Base-by-base conservation (phyloP, 805 yeast species). In the Ogataea trehaloabstinens region DNA sequence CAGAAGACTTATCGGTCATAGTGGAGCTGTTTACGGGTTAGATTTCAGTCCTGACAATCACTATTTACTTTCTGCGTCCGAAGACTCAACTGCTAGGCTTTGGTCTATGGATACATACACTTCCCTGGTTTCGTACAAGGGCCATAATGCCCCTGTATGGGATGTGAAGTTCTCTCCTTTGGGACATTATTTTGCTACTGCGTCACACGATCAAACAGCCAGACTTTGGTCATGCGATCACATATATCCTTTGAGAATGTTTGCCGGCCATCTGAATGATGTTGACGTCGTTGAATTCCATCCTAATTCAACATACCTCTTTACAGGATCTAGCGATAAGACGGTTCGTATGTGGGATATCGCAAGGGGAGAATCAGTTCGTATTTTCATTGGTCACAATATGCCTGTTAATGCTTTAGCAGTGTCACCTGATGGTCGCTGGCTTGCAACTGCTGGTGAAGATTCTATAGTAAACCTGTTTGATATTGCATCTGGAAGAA, bases 321-420 rank as follows among this genome's bases (percentile, higher is more conserved):
- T 93, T 56, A 91, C 99, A 0, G 99, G 99, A 5, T 87, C 96
- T 5, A 78, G 90, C 46, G 99, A 93, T 64, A 88, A 89, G 65
- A 88, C 98, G 0, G 84, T 95, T 56, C 74, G 99, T 47, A 90
- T 93, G 97, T 93, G 99, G 99, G 99, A 93, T 61, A 80, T 93
- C 19, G 77, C 81, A 25, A 76, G 81, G 29, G 99, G 99, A 28
- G 82, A 80, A 48, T 80, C 95, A 28, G 97, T 90, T 20, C 76
- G 99, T 46, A 80, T 93, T 7, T 91, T 93, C 61, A 78, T 88
- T 61, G 97, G 96, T 1, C 97, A 90, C 55, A 78, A 89, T 2
- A 89, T 90, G n/a, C 84, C 97, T 1, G 77, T 93, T 17, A 84
- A 86, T 46, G 74, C 89, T 15, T 67, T 87, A 49, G 89, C 95